Percentiles rank a stretch among this genome's conserved stretches.
phyloP scores from a whole-genome alignment of 2,329 filamentous ascomycete species.

The Dactylellina sp. region DNA sequence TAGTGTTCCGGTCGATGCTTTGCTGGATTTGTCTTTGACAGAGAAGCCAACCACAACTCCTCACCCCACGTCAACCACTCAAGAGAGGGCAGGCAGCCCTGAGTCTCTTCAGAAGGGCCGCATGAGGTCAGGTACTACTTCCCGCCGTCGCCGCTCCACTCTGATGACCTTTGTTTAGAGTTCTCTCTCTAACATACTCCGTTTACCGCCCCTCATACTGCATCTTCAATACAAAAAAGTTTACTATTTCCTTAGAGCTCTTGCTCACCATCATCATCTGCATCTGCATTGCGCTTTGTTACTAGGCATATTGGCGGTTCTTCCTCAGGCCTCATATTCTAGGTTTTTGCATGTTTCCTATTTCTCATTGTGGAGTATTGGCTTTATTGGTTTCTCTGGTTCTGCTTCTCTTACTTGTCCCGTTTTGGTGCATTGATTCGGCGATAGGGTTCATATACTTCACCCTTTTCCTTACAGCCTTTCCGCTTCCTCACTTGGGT shows the following conservation, averaged over 20 bases:
- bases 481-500: slow-evolving; percentile 27
- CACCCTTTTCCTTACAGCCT: slow-evolving; percentile 13
- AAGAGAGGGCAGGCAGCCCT: slow-evolving; percentile 20
- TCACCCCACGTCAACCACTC: slow-evolving; percentile 15
- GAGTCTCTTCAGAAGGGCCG: slow-evolving; percentile 41
- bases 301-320: slow-evolving; percentile 29
- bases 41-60: slow-evolving; percentile 31
- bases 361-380: slow-evolving; percentile 51
- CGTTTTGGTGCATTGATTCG: slow-evolving; percentile 55
- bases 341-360: slow-evolving; percentile 40
- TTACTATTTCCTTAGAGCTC: slow-evolving; percentile 22
- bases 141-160: slow-evolving; percentile 51
- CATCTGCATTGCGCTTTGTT: slow-evolving; percentile 41
- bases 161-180: slow-evolving; percentile 53
- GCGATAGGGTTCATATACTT: slow-evolving; percentile 52
- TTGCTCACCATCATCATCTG: slow-evolving; percentile 34
- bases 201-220: background rate
- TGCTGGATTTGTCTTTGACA: slow-evolving; percentile 36
- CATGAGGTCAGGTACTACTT: slow-evolving; percentile 35
- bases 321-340: slow-evolving; percentile 33
- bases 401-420: slow-evolving; percentile 39
- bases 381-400: slow-evolving; percentile 45
- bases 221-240: slow-evolving; percentile 39
- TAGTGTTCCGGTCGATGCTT: slow-evolving; percentile 42
- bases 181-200: background rate